A percentile compares a stretch with the other conserved stretches of the same genome.
phyloP scores from a whole-genome alignment of 257 asterid genomes.

The Capsicum chinense region DNA sequence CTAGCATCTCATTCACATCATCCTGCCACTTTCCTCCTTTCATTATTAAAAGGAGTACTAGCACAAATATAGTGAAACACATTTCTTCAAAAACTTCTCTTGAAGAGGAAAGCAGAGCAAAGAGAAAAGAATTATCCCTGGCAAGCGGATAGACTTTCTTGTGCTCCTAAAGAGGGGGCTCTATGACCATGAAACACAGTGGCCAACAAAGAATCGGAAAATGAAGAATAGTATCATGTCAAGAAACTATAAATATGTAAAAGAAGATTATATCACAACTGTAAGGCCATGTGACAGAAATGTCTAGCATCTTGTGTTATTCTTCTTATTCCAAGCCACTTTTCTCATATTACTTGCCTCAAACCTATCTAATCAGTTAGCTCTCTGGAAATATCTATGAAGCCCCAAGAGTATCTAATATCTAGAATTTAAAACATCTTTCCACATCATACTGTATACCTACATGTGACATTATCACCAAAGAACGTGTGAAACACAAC shows the following conservation, averaged over 20 bases:
- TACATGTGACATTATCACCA: background rate
- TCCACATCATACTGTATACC: background rate
- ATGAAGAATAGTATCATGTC: background rate
- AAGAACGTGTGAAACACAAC: background rate
- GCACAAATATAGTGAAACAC: background rate
- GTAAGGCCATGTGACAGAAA: conserved; percentile 22
- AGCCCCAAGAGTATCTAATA: conserved; percentile 20
- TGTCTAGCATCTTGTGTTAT: conserved; percentile 14
- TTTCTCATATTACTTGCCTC: conserved; percentile 4
- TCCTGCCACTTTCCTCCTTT: background rate
- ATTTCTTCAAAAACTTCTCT: conserved; percentile 14
- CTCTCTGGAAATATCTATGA: background rate
- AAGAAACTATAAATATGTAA: conserved; percentile 22
- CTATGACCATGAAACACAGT: conserved; percentile 19
- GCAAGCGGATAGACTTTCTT: background rate
- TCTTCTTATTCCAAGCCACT: background rate
- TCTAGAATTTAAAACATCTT: background rate
- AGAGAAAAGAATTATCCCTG: conserved; percentile 20
- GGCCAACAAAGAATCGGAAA: background rate
- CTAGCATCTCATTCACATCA: background rate
- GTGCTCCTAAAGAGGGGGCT: background rate
- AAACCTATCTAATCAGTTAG: background rate
- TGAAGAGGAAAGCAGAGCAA: conserved; percentile 8
- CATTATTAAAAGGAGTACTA: background rate
- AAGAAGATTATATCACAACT: background rate